Evolutionary conservation across 2,329 filamentous ascomycete species (phyloP), one percentile per base, ranked within the genome.

Genomic region (Dendryphion nanum): DNA sequence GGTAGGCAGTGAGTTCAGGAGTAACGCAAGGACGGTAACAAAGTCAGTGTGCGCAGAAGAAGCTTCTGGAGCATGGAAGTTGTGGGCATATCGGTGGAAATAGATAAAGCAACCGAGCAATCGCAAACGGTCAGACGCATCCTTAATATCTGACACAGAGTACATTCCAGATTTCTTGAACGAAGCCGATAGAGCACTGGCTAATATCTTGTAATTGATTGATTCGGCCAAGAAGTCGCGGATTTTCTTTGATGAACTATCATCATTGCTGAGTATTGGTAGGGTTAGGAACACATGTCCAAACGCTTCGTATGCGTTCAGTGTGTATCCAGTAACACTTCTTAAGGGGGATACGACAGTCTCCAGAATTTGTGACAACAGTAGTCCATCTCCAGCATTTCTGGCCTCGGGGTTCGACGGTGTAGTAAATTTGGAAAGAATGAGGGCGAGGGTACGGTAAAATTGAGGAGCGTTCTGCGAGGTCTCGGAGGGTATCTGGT

Each of bases 81-180:
- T 63, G 59, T 72, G 61, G n/a, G 70, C 69, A 49, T 71, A 67
- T 24, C 70, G 70, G 45, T 78, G 72, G 49, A 80, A 75, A 55
- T 72, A 81, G 33, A 84, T 77, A 43, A 82, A 74, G 45, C 79
- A 75, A 17, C 76, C 72, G 29, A 84, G 66, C 6, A 84, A 64
- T 69, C 78, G 81, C 14, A 81, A 57, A 13, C 74, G 71, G 41
- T 62, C 63, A 29, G 69, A 61, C 7, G 59, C 55, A 42, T 67
- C 63, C 17, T 62, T 55, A 19, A 66, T 35, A 29, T 49, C 49
- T 37, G 38, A 44, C 30, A 43, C 63, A 13, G 47, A 42, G n/a
- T 53, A 47, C 13, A 60, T 44, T 14, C 60, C 55, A 4, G 47
- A 50, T 2, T 32, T 42, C 31, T 51, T 61, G 32, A 67, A 44